Evolutionary conservation across 73 alveolate genomes (phyloP).

Genomic region (Paramecium caudatum): DNA sequence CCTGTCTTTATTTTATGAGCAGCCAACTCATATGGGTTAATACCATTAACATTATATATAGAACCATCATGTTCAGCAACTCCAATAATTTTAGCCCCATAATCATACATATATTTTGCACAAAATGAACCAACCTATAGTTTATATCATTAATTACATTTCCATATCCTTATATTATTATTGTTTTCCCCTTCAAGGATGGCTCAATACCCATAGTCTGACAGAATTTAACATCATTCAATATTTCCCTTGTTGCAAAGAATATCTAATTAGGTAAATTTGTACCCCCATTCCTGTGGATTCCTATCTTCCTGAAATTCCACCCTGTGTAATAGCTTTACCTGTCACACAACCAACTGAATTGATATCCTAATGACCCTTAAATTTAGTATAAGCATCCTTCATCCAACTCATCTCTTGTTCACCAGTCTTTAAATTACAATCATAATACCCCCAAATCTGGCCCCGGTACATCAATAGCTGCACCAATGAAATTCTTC

Average conservation of each 20-base stretch:
- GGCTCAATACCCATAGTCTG: conserved; percentile 76
- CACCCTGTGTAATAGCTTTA: conserved; percentile 85
- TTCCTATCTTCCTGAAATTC: conserved; percentile 92
- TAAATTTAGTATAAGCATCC: conserved; percentile 84
- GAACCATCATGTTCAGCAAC: conserved; percentile 85
- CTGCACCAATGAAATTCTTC: conserved; percentile 88
- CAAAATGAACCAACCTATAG: conserved; percentile 89
- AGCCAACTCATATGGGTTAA: conserved; percentile 81
- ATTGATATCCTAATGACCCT: conserved; percentile 84
- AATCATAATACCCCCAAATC: conserved; percentile 81
- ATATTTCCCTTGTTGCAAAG: conserved; percentile 87
- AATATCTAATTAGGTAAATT: conserved; percentile 72
- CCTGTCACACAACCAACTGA: conserved; percentile 92
- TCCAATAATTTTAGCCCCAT: conserved; percentile 82
- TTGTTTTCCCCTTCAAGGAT: conserved; percentile 87
- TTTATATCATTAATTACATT: conserved; percentile 65
- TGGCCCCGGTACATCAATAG: conserved; percentile 92
- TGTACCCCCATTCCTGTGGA: conserved; percentile 90
- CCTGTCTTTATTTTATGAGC: conserved; percentile 78
- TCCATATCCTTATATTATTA: conserved; percentile 89
- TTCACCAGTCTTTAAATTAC: conserved; percentile 82
- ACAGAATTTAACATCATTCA: conserved; percentile 77
- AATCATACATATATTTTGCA: conserved; percentile 84
- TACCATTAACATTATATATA: conserved; percentile 80
- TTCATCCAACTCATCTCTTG: conserved; percentile 92